A percentile compares a stretch with the other conserved stretches of the same genome.
These are phyloP conservation scores for Saturnispora quitensis DNA, from an alignment of 805 yeast genomes.

Conservation along the genomic window DNA sequence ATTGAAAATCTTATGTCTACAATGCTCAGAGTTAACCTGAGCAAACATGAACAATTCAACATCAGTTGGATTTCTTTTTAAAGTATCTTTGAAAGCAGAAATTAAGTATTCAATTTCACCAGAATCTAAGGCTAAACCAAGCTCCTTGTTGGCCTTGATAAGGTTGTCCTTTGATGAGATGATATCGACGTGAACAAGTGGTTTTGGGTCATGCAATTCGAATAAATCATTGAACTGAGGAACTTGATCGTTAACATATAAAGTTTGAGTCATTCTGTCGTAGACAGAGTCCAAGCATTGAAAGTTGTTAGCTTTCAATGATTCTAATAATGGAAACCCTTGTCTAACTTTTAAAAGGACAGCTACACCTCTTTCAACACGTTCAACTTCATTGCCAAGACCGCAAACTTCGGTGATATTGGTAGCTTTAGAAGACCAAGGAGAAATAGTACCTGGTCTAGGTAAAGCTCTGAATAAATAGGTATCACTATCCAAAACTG, in stretches of 20 bases:
- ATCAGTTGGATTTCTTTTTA: constrained; percentile 90
- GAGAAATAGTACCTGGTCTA: constrained; percentile 92
- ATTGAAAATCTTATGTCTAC: constrained; percentile 97
- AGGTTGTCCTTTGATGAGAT: constrained; percentile 49
- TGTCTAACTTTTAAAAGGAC: constrained; percentile 61
- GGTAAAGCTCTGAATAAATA: constrained; percentile 74
- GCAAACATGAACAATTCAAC: constrained; percentile 99
- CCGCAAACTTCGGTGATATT: constrained; percentile 89
- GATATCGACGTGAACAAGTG: constrained; percentile 67
- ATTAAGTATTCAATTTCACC: constrained; percentile 88
- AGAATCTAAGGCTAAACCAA: constrained; percentile 90
- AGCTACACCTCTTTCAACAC: constrained; percentile 88
- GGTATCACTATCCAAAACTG: constrained; percentile 32
- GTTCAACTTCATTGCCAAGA: constrained; percentile 53
- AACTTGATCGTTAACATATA: constrained; percentile 44
- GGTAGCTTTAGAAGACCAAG: constrained; percentile 99
- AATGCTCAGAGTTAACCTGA: constrained; percentile 97
- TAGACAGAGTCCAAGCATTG: constrained; percentile 61
- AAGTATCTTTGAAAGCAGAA: constrained; percentile 65
- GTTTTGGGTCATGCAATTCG: constrained; percentile 71
- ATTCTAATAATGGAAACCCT: constrained; percentile 57
- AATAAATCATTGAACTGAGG: constrained; percentile 68
- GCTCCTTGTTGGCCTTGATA: constrained; percentile 63
- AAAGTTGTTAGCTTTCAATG: constrained; percentile 38
- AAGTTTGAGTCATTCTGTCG: constrained; percentile 90